These are phyloP conservation scores for Trichoderma arundinaceum DNA, from an alignment of 2,329 filamentous ascomycete species.

Conservation along the genomic window DNA sequence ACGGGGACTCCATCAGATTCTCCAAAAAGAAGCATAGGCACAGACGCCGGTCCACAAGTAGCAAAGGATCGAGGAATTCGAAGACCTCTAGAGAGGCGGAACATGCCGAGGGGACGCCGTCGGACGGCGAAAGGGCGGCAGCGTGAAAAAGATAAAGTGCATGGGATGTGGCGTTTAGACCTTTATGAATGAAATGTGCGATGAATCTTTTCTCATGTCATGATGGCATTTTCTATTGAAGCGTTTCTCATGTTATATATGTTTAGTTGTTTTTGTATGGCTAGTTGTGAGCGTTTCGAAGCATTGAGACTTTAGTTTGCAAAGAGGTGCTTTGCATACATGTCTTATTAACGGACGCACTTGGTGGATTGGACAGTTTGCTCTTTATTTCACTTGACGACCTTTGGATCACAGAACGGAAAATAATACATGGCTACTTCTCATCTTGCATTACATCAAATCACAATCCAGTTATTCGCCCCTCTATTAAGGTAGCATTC, in stretches of 20 bases:
- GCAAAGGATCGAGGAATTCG: constrained; percentile 46
- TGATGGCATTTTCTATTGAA: not conserved
- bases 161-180: not conserved
- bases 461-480: not conserved
- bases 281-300: not conserved
- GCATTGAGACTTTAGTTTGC: not conserved
- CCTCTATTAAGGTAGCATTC: not conserved
- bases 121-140: constrained; percentile 3
- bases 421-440: not conserved
- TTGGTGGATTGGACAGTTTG: not conserved
- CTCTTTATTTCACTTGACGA: not conserved
- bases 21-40: constrained; percentile 38
- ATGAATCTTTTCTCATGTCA: not conserved
- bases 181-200: not conserved
- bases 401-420: constrained; percentile 15
- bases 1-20: constrained; percentile 48
- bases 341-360: not conserved
- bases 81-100: constrained; percentile 38
- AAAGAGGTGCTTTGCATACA: not conserved
- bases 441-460: not conserved
- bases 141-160: not conserved
- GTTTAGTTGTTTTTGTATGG: not conserved
- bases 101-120: not conserved
- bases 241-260: not conserved
- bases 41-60: constrained; percentile 37